Conservation (phyloP, 106 monocot species). For the Agapanthus africanus region DNA sequence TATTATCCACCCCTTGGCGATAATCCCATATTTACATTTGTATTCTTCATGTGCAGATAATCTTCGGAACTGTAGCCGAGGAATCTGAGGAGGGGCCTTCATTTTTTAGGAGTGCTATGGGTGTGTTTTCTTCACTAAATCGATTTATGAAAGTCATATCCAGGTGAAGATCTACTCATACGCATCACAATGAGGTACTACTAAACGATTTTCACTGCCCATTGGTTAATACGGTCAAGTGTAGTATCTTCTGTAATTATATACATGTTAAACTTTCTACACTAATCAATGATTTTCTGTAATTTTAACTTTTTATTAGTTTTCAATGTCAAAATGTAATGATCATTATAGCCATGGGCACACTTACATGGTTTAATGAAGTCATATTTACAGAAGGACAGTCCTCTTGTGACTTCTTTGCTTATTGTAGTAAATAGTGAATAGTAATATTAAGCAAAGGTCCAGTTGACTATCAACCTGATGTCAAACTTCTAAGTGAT, state of each 20-base stretch:
- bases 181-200: neutral
- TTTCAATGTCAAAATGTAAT: neutral
- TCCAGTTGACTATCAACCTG: too few species aligned
- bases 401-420: neutral
- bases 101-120: constrained; percentile 42
- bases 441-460: too few species aligned
- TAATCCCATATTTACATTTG: neutral
- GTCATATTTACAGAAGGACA: neutral
- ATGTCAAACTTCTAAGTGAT: too few species aligned
- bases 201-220: neutral
- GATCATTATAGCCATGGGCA: too few species aligned
- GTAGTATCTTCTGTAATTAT: neutral
- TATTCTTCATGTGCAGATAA: constrained; percentile 31
- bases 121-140: constrained; percentile 50
- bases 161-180: constrained; percentile 19
- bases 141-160: constrained; percentile 77
- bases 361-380: too few species aligned
- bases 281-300: too few species aligned
- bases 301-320: too few species aligned
- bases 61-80: constrained; percentile 51
- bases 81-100: constrained; percentile 47
- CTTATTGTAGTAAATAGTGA: neutral
- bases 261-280: too few species aligned
- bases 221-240: neutral
- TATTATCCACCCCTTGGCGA: too few species aligned